phyloP scores from a whole-genome alignment of 306 rosid species.

The Ammopiptanthus mongolicus region DNA sequence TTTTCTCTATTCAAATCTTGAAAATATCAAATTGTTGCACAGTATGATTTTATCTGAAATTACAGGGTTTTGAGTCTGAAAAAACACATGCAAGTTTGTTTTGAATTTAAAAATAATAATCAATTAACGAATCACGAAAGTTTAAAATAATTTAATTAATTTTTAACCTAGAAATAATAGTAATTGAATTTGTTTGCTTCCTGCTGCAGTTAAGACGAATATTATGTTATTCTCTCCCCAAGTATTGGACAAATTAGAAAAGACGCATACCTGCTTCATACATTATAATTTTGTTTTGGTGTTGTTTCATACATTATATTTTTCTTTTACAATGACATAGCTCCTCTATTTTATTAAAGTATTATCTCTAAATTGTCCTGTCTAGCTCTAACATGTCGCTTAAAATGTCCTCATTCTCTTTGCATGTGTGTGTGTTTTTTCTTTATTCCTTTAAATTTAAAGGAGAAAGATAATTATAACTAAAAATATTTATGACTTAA shows the following conservation, averaged over 20 bases:
- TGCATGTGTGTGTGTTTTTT: not conserved
- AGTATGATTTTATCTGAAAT: not conserved
- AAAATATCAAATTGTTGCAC: not conserved
- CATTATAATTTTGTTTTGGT: not conserved
- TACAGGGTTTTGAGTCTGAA: not conserved
- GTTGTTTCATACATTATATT: not conserved
- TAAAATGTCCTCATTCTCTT: conserved; percentile 28
- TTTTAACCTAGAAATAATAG: not conserved
- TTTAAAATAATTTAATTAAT: not conserved
- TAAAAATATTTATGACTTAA: not conserved
- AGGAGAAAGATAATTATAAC: not conserved
- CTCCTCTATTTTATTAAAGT: not conserved
- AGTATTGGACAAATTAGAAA: conserved; percentile 23
- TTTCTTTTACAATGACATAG: not conserved
- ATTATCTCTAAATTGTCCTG: conserved; percentile 20
- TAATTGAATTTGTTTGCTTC: not conserved
- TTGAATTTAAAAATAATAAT: not conserved
- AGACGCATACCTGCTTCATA: conserved; percentile 14
- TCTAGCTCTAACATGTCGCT: not conserved
- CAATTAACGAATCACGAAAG: not conserved
- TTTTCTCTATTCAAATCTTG: not conserved
- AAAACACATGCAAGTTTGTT: not conserved
- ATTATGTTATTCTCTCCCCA: conserved; percentile 5
- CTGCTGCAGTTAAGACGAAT: not conserved
- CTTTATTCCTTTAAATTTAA: not conserved